Percentiles rank a stretch among this genome's conserved stretches.
Conservation (phyloP, 371 early-diverging fungal genomes). For the Mortierella sp. region DNA sequence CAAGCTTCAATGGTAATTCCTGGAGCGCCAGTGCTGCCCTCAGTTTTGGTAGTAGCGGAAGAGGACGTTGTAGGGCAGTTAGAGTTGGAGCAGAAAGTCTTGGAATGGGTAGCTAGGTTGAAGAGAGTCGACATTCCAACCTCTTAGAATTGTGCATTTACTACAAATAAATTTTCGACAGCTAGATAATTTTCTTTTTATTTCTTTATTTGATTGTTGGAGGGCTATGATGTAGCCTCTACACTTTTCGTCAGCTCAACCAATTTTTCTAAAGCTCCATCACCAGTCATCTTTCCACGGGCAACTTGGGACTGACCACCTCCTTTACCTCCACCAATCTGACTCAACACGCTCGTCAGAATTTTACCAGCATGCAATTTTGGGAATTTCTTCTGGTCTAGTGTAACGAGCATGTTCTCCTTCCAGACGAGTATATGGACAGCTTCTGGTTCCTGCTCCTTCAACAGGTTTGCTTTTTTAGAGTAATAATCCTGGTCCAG, state of each 20-base stretch:
- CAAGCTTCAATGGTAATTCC: conserved; percentile 31
- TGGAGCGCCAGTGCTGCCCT: conserved; percentile 42
- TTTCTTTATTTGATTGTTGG: background rate
- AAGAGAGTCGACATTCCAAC: conserved; percentile 20
- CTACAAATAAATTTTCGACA: background rate
- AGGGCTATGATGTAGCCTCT: background rate
- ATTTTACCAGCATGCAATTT: conserved; percentile 65
- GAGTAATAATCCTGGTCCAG: conserved; percentile 63
- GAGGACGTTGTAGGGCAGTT: conserved; percentile 28
- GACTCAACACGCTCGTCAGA: conserved; percentile 43
- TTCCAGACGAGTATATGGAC: conserved; percentile 68
- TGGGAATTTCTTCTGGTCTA: conserved; percentile 59
- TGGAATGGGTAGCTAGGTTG: conserved; percentile 45
- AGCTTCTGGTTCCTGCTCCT: conserved; percentile 56
- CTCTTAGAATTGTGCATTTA: background rate
- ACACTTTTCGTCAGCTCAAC: background rate
- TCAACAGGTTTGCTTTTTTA: conserved; percentile 65
- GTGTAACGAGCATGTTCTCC: conserved; percentile 62
- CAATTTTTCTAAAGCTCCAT: conserved; percentile 8
- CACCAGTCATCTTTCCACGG: conserved; percentile 33
- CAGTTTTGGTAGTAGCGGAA: conserved; percentile 31
- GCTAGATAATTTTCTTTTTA: background rate
- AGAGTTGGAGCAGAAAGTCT: conserved; percentile 34
- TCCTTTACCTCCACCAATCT: conserved; percentile 57
- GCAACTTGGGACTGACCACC: conserved; percentile 59